Conservation (phyloP, 2,329 filamentous ascomycete genomes). For the Paecilomyces fulvus region DNA sequence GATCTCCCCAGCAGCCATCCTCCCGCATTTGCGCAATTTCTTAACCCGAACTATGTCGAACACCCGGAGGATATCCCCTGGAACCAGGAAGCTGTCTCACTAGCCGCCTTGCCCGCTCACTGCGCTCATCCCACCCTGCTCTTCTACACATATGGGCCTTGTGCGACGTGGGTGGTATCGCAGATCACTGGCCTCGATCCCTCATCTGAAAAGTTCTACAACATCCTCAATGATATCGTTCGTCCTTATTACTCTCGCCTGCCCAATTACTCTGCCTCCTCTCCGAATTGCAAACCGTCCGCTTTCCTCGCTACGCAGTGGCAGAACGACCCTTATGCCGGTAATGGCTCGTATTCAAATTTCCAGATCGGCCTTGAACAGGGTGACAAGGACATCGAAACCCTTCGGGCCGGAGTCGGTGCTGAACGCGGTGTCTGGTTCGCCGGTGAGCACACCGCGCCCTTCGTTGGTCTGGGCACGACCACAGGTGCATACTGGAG, state of each 20-base stretch:
- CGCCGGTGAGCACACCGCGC: slow-evolving; percentile 74
- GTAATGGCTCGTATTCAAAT: slow-evolving; percentile 75
- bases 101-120: slow-evolving; percentile 54
- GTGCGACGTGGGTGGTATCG: slow-evolving; percentile 31
- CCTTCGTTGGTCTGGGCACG: slow-evolving; percentile 81
- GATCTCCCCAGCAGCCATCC: slow-evolving; percentile 24
- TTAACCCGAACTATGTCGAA: slow-evolving; percentile 58
- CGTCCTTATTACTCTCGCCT: slow-evolving; percentile 68
- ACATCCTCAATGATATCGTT: slow-evolving; percentile 59
- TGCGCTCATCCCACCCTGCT: slow-evolving; percentile 70
- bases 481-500: slow-evolving; percentile 89
- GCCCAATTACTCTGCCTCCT: slow-evolving; percentile 52
- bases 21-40: slow-evolving; percentile 68
- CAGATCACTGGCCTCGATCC: slow-evolving; percentile 20
- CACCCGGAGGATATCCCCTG: slow-evolving; percentile 56
- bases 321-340: slow-evolving; percentile 69
- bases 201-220: slow-evolving; percentile 41
- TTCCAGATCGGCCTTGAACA: slow-evolving; percentile 67
- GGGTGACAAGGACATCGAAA: slow-evolving; percentile 64
- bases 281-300: slow-evolving; percentile 53
- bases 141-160: slow-evolving; percentile 54
- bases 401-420: slow-evolving; percentile 43
- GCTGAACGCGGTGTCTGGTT: slow-evolving; percentile 65
- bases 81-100: slow-evolving; percentile 69
- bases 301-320: slow-evolving; percentile 65